Base-by-base conservation (phyloP, 169 alveolate genomes). In the Eimeria nieschulzi region DNA sequence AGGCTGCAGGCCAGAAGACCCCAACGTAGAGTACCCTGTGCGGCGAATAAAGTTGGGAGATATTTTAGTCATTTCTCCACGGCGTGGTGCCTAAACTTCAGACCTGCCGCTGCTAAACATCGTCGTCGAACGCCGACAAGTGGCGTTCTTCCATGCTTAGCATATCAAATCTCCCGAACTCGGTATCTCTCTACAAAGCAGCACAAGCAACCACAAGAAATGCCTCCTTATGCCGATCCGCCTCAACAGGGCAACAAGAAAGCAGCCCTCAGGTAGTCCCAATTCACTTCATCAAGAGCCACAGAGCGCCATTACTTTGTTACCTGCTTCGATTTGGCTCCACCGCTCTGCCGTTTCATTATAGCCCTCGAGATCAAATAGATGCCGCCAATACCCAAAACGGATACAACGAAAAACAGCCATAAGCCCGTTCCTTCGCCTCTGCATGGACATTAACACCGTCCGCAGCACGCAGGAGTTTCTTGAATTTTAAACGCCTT, bases 121-220 rank as follows among this genome's bases (percentile, higher is more conserved):
- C 71, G n/a, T 76, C 85, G n/a, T 76, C 83, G 6, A 75, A 75
- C 15, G 51, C 71, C 19, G 68, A 54, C 51, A n/a, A 25, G 51
- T 76, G 85, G 53, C 85, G 85, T 15, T 51, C 85, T 3, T 76
- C 85, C 71, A 76, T 15, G 33, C 33, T 12, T 33, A 75, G 61
- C 64, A 75, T n/a, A 76, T 54, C 85, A 51, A 76, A 76, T 9
- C 71, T 64, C 39, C 71, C 83, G 25, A 75, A 54, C 70, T 76
- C 71, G 54, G 68, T 51, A 13, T 76, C 54, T 25, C 71, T 23
- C 85, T 76, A 68, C 66, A 17, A 12, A 23, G 7, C 25, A 66
- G 71, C 85, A 76, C 9, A 76, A 53, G 71, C 26, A 21, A 76
- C 46, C 66, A 25, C 23, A 25, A 7, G 51, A 33, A 33, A 3